Percentiles rank a stretch among this genome's conserved stretches.
These are phyloP conservation scores for Tolypocladium tropicale DNA, from an alignment of 2,329 filamentous ascomycete species.

Conservation along the genomic window DNA sequence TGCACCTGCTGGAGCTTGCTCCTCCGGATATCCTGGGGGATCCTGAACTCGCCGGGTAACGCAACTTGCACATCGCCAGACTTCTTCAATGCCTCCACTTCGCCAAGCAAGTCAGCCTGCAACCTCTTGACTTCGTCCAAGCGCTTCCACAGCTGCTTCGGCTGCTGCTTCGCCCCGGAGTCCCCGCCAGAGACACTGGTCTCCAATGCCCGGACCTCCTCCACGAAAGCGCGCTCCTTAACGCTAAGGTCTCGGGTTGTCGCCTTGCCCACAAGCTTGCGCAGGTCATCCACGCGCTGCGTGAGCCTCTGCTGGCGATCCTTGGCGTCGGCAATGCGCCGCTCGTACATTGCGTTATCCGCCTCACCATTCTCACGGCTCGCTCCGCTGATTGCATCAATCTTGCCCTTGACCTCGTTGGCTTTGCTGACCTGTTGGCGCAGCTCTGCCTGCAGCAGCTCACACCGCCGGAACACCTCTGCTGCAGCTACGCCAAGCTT, in stretches of 20 bases:
- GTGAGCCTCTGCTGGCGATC: constrained; percentile 46
- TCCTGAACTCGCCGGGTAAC: constrained; percentile 33
- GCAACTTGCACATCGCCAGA: constrained; percentile 13
- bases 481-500: constrained; percentile 58
- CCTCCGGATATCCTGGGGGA: constrained; percentile 50
- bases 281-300: constrained; percentile 49
- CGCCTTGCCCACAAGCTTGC: constrained; percentile 30
- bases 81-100: constrained; percentile 35
- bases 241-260: constrained; percentile 31
- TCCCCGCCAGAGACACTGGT: constrained; percentile 29
- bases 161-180: constrained; percentile 22
- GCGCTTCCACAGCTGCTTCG: constrained; percentile 44
- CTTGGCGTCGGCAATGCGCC: constrained; percentile 43
- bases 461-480: constrained; percentile 62
- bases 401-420: constrained; percentile 52
- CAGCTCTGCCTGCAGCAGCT: constrained; percentile 57
- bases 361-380: constrained; percentile 37
- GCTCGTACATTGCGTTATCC: constrained; percentile 47
- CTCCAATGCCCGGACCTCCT: constrained; percentile 45
- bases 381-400: constrained; percentile 49
- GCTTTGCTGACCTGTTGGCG: constrained; percentile 56
- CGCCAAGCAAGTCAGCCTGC: constrained; percentile 40
- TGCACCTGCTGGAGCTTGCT: constrained; percentile 56
- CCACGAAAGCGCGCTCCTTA: constrained; percentile 34
- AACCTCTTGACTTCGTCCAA: constrained; percentile 45